Evolutionary conservation across 2,329 filamentous ascomycete species (phyloP), one percentile per base, ranked within the genome.

Genomic region (Aaosphaeria pasadenensis): DNA sequence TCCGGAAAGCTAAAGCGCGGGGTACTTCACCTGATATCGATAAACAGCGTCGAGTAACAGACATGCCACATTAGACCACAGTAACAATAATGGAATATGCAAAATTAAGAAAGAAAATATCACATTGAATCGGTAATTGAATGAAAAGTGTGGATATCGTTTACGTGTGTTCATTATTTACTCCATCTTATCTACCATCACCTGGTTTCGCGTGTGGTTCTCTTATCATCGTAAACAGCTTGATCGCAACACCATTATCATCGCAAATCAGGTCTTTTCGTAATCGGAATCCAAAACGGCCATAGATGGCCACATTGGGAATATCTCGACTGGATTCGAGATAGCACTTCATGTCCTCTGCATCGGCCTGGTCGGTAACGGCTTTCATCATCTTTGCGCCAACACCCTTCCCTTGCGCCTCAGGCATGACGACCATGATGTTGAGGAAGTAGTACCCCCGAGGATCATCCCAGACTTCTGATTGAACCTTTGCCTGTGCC

Each of bases 381-480:
- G 77, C 74, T 55, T 82, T 74, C 71, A 89, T 85, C 57, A 89
- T 68, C 52, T 77, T 74, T 50, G 80, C 81, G 0, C 86, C 87
- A 2, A 89, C 79, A 0, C 86, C 86, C 57, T 77, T 80, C 0
- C 85, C 84, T 62, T 89, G 86, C 31, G 77, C 77, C 43, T 82
- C 78, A 0, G 85, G 84, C 11, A 81, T 65, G 1, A 89, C 86
- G 0, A 86, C 85, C 58, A 89, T 82, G 51, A 89, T 87, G 59
- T 89, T 90, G 54, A 87, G 85, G 56, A 89, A 89, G 60, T 88
- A 89, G 60, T 89, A 89, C 0, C 87, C 87, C 5, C 77, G 73
- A 0, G 78, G 75, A 48, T 87, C 83, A 0, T 73, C 81, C 86
- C 86, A 89, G 4, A 88, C 69, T 29, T 79, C 70, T 0, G 72